Conservation (phyloP, 2,329 filamentous ascomycete species). For the Cytospora piceae region DNA sequence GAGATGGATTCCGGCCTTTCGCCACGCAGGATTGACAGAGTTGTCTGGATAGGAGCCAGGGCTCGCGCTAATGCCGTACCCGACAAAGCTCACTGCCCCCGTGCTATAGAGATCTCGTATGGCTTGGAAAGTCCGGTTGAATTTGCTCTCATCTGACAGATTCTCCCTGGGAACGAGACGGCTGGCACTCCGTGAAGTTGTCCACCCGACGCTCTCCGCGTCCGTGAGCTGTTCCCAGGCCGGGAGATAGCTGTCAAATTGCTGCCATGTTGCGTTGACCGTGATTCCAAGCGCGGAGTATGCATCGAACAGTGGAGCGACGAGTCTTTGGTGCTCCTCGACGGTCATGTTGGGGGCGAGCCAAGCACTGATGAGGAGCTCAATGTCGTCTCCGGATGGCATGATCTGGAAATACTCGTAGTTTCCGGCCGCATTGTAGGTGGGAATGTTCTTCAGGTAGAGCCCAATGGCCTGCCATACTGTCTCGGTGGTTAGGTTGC, state of each 20-base stretch:
- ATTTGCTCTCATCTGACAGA: conserved; percentile 35
- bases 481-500: conserved; percentile 25
- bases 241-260: conserved; percentile 37
- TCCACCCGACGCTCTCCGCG: conserved; percentile 44
- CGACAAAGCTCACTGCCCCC: conserved; percentile 25
- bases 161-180: conserved; percentile 43
- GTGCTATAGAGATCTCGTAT: conserved; percentile 33
- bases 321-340: conserved; percentile 10
- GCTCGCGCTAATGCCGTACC: conserved; percentile 36
- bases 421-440: conserved; percentile 31
- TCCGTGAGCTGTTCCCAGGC: conserved; percentile 37
- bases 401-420: no score
- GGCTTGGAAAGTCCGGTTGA: conserved; percentile 39
- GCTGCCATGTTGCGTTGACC: conserved; percentile 34
- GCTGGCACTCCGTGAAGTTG: conserved; percentile 33
- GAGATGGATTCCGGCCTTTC: conserved; percentile 45
- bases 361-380: conserved; percentile 18
- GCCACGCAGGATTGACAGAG: conserved; percentile 54
- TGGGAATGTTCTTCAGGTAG: conserved; percentile 34
- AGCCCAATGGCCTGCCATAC: conserved; percentile 30
- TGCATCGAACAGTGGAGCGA: conserved; percentile 46
- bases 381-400: no score
- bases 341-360: conserved; percentile 23
- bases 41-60: conserved; percentile 41
- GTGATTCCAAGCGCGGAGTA: conserved; percentile 45